Evolutionary conservation across 1,284 basidiomycete genomes (phyloP), one percentile per base, ranked within the genome.

Genomic region (Rhodofomes roseus): DNA sequence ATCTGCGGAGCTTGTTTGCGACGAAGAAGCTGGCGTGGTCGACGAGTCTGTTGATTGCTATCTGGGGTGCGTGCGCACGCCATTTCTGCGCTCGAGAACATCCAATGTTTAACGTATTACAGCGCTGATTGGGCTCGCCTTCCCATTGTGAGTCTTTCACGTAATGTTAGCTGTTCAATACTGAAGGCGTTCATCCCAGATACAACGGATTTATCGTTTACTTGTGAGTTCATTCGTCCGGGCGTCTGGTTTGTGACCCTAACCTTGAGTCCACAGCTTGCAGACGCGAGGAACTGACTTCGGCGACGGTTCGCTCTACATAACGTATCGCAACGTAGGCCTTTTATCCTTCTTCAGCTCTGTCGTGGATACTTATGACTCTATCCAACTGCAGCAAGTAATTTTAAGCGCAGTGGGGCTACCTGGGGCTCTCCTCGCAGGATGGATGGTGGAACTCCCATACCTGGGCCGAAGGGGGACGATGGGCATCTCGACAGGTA

Each of bases 391-490:
- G 29, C 59, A 87, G 84, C 84, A 83, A 77, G 84, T 84, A 40
- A 88, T 89, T 59, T 71, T 90, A 48, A 86, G 84, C 59, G 82
- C 86, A 1, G 84, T 87, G 44, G 87, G 87, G 25, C 75, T 90
- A 6, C 86, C 88, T 0, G 87, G 87, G 20, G 85, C 84, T 0
- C 73, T 87, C 37, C 69, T 83, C 59, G 86, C 81, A 31, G 84
- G 83, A 14, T 86, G 78, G 73, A 73, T 81, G n/a, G 83, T 88
- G 18, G 83, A 89, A 61, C 63, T 84, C 0, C 84, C 83, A 0
- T 71, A 73, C 57, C 68, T 89, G 4, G 89, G 89, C 7, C 77
- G 88, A 1, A 83, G 80, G 61, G 86, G 87, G 12, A 84, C 86
- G 0, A 76, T 91, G 46, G 78, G 84, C 0, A 76, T 85, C 55